A percentile compares a stretch with the other conserved stretches of the same genome.
Conservation (phyloP, 1,139 yeast genomes). For the Arxiozyma slooffiae region DNA sequence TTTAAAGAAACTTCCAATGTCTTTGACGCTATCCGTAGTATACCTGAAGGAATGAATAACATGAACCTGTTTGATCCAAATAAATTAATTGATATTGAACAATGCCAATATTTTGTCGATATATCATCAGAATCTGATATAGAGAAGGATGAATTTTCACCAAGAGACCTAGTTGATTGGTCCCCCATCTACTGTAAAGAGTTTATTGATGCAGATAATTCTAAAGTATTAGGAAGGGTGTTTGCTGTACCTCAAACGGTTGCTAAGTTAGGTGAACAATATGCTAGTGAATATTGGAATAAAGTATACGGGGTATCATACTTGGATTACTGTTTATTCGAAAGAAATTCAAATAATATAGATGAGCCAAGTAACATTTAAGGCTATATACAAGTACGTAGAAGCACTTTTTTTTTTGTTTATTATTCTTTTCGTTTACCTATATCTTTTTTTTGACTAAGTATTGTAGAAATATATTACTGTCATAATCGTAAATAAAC, state of each 20-base stretch:
- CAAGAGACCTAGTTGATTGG: constrained; percentile 26
- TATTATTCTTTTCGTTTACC: too few species aligned
- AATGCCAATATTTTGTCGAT: constrained; percentile 56
- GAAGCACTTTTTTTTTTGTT: not conserved
- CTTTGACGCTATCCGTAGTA: constrained; percentile 27
- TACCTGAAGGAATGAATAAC: constrained; percentile 66
- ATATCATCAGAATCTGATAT: constrained; percentile 26
- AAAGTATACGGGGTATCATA: constrained; percentile 17
- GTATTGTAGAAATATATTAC: not conserved
- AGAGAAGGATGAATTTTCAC: constrained; percentile 20
- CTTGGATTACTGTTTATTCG: constrained; percentile 27
- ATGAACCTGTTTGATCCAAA: constrained; percentile 48
- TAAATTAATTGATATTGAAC: constrained; percentile 37
- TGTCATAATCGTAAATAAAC: not conserved
- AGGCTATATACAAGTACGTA: not conserved
- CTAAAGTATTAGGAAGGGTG: constrained; percentile 35
- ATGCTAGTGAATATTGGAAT: constrained; percentile 15
- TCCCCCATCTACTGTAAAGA: constrained; percentile 27
- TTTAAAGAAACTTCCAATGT: constrained; percentile 42
- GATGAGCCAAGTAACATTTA: not conserved
- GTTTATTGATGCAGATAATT: constrained; percentile 32
- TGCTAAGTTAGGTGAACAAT: constrained; percentile 9
- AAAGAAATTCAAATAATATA: constrained; percentile 6
- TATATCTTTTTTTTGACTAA: too few species aligned
- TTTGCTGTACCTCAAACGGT: constrained; percentile 31